These are phyloP conservation scores for Nicotiana paniculata DNA, from an alignment of 257 asterid species.

Conservation along the genomic window DNA sequence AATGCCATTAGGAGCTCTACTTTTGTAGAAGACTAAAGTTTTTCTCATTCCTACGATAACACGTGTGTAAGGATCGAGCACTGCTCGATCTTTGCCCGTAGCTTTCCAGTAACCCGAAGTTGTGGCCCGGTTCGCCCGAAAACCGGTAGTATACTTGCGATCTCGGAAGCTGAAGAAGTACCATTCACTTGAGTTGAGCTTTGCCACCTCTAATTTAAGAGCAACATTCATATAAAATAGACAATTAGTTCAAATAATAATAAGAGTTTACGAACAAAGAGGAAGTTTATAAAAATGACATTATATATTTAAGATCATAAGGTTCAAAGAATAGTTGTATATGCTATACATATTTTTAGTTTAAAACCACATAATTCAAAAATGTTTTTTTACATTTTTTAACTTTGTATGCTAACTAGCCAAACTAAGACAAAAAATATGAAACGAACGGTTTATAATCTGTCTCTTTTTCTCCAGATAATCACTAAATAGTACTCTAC, in stretches of 20 bases:
- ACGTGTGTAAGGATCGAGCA: constrained; percentile 30
- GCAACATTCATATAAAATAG: background rate
- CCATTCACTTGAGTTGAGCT: constrained; percentile 62
- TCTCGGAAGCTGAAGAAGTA: constrained; percentile 68
- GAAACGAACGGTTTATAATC: too few species aligned
- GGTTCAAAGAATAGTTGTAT: too few species aligned
- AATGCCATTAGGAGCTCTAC: constrained; percentile 64
- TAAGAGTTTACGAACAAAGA: background rate
- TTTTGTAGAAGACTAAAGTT: constrained; percentile 60
- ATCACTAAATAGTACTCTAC: too few species aligned
- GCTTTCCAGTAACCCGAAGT: constrained; percentile 67
- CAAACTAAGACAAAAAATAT: too few species aligned
- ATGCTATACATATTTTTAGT: too few species aligned
- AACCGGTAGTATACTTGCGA: constrained; percentile 56
- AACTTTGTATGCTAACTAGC: too few species aligned
- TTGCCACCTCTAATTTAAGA: constrained; percentile 36
- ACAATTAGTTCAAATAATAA: background rate
- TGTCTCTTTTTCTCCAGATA: too few species aligned
- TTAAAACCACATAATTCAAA: too few species aligned
- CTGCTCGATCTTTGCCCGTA: constrained; percentile 53
- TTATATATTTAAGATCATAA: too few species aligned
- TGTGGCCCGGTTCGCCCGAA: constrained; percentile 54
- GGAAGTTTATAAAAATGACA: background rate
- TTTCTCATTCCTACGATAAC: constrained; percentile 58
- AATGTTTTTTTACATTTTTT: too few species aligned